A percentile compares a stretch with the other conserved stretches of the same genome.
Evolutionary conservation across 2,329 filamentous ascomycete genomes (phyloP).

Genomic region (Calonectria honghensis): DNA sequence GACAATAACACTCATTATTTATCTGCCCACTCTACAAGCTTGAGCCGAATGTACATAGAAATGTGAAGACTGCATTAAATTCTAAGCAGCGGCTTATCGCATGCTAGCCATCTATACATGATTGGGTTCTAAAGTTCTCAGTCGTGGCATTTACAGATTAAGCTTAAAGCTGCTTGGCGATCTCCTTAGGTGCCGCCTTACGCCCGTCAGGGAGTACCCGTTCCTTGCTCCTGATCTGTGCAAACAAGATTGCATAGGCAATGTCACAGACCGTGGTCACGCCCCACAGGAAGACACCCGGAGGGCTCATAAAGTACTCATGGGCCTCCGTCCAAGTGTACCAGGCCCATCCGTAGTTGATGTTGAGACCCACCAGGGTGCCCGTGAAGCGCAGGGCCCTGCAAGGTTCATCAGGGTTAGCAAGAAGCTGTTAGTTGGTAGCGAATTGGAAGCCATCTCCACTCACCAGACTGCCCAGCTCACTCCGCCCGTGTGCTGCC

Average conservation of each 20-base stretch:
- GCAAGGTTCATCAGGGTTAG: neutral
- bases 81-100: neutral
- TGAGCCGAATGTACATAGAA: too few species aligned
- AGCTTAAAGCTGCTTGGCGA: constrained; percentile 8
- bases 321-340: constrained; percentile 38
- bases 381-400: constrained; percentile 35
- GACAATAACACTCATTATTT: too few species aligned
- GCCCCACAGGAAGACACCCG: constrained; percentile 34
- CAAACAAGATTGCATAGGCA: constrained; percentile 31
- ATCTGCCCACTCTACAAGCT: too few species aligned
- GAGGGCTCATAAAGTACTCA: constrained; percentile 34
- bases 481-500: constrained; percentile 36
- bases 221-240: constrained; percentile 29
- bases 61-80: neutral
- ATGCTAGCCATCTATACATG: neutral
- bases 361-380: constrained; percentile 32
- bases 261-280: constrained; percentile 30
- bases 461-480: constrained; percentile 34
- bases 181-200: constrained; percentile 17
- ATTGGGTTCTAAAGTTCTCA: too few species aligned
- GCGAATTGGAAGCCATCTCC: neutral
- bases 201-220: constrained; percentile 26
- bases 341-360: constrained; percentile 39
- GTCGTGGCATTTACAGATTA: neutral
- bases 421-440: neutral